These are phyloP conservation scores for Canariomyces notabilis DNA, from an alignment of 2,329 filamentous ascomycete genomes.

Conservation along the genomic window DNA sequence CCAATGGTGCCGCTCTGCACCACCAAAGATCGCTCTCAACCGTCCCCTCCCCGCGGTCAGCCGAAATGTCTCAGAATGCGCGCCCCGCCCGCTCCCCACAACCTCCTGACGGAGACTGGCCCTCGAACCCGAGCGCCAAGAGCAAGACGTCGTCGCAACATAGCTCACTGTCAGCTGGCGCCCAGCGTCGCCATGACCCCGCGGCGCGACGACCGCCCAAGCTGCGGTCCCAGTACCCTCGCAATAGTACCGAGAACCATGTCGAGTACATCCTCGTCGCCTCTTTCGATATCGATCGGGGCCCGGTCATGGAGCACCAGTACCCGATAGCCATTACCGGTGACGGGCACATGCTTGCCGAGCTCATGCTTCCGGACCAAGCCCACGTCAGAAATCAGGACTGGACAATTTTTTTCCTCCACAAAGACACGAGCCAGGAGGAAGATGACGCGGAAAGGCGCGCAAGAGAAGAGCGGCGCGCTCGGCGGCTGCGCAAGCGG, in stretches of 20 bases:
- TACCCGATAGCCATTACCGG: constrained; percentile 92
- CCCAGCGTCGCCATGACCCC: constrained; percentile 44
- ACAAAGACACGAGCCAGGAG: constrained; percentile 84
- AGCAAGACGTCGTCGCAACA: constrained; percentile 58
- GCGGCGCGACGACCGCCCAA: constrained; percentile 49
- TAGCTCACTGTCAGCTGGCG: constrained; percentile 49
- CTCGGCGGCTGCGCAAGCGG: constrained; percentile 46
- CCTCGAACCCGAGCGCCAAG: constrained; percentile 55
- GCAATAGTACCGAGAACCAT: constrained; percentile 77
- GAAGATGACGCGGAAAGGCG: constrained; percentile 70
- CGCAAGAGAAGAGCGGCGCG: constrained; percentile 49
- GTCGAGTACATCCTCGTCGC: constrained; percentile 98
- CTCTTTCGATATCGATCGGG: constrained; percentile 93
- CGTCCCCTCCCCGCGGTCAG: constrained; percentile 54
- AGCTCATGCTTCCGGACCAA: constrained; percentile 97
- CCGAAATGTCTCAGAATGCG: constrained; percentile 50
- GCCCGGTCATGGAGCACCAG: constrained; percentile 97
- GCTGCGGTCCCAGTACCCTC: constrained; percentile 69
- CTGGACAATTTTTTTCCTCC: constrained; percentile 98
- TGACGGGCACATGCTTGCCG: constrained; percentile 95
- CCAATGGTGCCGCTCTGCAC: constrained; percentile 27
- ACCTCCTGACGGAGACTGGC: constrained; percentile 42
- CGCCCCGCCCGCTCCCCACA: constrained; percentile 53
- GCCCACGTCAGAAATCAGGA: constrained; percentile 92
- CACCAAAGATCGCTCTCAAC: constrained; percentile 59